Evolutionary conservation across 139 green algal genomes (phyloP).

Genomic region (Dunaliella primolecta): DNA sequence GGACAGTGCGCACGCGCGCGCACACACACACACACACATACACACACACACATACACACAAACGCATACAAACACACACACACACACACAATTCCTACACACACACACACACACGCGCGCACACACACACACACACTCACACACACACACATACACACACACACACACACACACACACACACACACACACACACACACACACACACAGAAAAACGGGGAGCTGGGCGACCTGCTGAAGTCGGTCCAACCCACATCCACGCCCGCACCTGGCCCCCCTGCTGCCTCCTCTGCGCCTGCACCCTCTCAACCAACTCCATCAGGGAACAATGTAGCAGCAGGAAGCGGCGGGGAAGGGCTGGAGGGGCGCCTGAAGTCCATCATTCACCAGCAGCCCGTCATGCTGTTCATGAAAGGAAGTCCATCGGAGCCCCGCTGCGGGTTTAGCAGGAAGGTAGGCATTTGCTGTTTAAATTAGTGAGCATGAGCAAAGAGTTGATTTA

Average conservation of each 20-base stretch:
- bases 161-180: not conserved
- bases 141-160: not conserved
- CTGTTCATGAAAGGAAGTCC: conserved; percentile 78
- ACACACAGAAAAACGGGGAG: not conserved
- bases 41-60: not conserved
- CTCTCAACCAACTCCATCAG: too few species aligned
- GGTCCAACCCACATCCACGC: not conserved
- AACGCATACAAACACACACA: not conserved
- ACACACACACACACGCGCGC: not conserved
- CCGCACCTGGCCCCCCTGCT: not conserved
- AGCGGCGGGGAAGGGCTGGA: conserved; percentile 14
- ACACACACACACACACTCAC: not conserved
- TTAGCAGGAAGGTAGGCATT: conserved; percentile 67
- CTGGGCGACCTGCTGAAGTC: not conserved
- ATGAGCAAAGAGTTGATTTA: too few species aligned
- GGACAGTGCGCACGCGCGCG: not conserved
- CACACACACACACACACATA: not conserved
- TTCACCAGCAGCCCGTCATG: conserved; percentile 54
- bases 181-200: not conserved
- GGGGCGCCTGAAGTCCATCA: conserved; percentile 49
- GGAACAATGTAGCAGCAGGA: too few species aligned
- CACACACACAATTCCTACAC: not conserved
- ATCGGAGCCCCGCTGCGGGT: conserved; percentile 80
- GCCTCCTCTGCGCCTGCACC: too few species aligned
- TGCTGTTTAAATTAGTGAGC: too few species aligned